Base-by-base conservation (phyloP, 2,329 filamentous ascomycete genomes). In the Fusarium caatingaense region DNA sequence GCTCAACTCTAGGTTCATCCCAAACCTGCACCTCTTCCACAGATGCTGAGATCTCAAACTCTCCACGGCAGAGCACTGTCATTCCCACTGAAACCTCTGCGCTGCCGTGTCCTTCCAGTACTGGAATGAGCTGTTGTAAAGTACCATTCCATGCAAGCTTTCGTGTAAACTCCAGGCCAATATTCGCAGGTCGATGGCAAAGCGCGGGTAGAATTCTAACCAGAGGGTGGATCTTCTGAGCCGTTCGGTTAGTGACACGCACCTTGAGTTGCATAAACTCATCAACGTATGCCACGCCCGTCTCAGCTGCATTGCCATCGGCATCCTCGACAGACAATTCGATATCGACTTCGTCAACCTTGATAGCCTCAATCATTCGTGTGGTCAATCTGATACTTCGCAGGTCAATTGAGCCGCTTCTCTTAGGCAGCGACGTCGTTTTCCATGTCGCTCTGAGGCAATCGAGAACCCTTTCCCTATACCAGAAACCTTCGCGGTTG, bases 401-500 rank as follows among this genome's bases (percentile, higher is more conserved):
- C 7, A 97, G 82, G 76, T 97, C 93, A 54, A 98, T 87, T 3
- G 83, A 84, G 5, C 94, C 94, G 47, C 83, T 81, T 41, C 91
- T 86, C 47, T 81, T 78, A 0, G 83, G 82, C 3, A 83, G 82
- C 2, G 83, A 83, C 2, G 72, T 83, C 0, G 88, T 88, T 58
- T 83, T 87, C 94, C 94, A 98, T 0, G 85, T 88, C 0, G 91
- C 93, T 27, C 85, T 85, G 12, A 97, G 81, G 44, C 85, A 84
- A 64, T 91, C 90, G 5, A 98, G 85, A 3, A 98, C 86, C 76
- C 89, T 89, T 78, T 97, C 92, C 18, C 94, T 89, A 78, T 93
- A 97, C 94, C 94, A 98, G 78, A 98, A 98, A 1, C 91, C 89
- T 80, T 97, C 93, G 54, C 94, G 86, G 64, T 87, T 91, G 15